These are phyloP conservation scores for Blastobotrys robertii DNA, from an alignment of 805 yeast species.

Conservation along the genomic window DNA sequence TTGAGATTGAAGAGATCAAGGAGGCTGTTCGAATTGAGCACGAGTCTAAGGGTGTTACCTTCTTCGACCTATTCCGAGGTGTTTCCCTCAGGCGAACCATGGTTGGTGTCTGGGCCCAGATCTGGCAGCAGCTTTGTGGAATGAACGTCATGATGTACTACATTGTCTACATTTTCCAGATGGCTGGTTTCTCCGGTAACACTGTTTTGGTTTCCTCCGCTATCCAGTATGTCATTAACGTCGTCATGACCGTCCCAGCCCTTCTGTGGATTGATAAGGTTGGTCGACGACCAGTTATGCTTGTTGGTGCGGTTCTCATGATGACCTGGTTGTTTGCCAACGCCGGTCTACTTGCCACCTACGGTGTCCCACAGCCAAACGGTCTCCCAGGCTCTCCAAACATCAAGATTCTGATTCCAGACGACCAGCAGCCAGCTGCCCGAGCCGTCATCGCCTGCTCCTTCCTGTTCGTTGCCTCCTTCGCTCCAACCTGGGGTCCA, in stretches of 20 bases:
- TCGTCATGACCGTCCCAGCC: constrained; percentile 51
- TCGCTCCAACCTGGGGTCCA: constrained; percentile 80
- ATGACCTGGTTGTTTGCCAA: constrained; percentile 50
- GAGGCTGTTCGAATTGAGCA: constrained; percentile 48
- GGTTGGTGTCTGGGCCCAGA: constrained; percentile 42
- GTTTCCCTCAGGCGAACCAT: constrained; percentile 41
- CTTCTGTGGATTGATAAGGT: constrained; percentile 48
- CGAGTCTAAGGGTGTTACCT: constrained; percentile 36
- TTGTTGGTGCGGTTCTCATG: constrained; percentile 57
- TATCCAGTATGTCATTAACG: constrained; percentile 48
- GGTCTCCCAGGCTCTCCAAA: constrained; percentile 15
- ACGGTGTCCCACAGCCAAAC: constrained; percentile 10
- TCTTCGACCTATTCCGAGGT: constrained; percentile 42
- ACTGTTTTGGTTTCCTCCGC: constrained; percentile 46
- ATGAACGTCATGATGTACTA: constrained; percentile 65
- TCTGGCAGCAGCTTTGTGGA: constrained; percentile 58
- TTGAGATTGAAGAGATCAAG: constrained; percentile 50
- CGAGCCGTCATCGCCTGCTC: constrained; percentile 41
- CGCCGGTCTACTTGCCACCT: constrained; percentile 35
- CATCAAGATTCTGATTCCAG: constrained; percentile 22
- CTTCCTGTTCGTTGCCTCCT: constrained; percentile 57
- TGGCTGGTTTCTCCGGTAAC: constrained; percentile 51
- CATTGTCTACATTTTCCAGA: constrained; percentile 52
- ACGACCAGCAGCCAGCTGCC: constrained; percentile 31
- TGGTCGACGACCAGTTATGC: constrained; percentile 52